These are phyloP conservation scores for Collybia mongolica DNA, from an alignment of 768 basidiomycete genomes.

Conservation along the genomic window DNA sequence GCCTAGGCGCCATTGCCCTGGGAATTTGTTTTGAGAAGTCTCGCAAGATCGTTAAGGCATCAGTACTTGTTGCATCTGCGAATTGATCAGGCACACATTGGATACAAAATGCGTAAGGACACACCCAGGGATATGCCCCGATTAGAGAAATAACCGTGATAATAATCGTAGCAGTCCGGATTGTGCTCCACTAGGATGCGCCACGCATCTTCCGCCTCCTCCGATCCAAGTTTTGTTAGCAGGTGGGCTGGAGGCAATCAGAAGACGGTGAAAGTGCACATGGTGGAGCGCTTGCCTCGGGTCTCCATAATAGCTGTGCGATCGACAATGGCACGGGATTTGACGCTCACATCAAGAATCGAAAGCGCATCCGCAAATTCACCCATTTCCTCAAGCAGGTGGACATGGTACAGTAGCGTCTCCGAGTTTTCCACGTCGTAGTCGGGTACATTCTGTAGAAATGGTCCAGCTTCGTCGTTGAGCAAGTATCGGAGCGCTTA, in stretches of 20 bases:
- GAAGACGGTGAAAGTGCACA: conserved; percentile 1
- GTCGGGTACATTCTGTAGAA: conserved; percentile 63
- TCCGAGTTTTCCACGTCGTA: conserved; percentile 87
- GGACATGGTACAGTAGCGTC: conserved; percentile 74
- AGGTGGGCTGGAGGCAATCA: conserved; percentile 59
- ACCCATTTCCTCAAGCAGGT: conserved; percentile 70
- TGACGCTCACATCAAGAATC: conserved; percentile 63
- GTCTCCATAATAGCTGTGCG: conserved; percentile 64
- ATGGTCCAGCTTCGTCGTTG: neutral
- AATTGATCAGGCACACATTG: conserved; percentile 25
- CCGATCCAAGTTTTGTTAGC: conserved; percentile 60
- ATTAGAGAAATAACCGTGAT: conserved; percentile 66
- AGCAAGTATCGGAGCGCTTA: conserved; percentile 24
- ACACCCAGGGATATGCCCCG: conserved; percentile 67
- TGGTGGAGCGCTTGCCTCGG: conserved; percentile 47
- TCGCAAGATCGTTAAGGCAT: conserved; percentile 56
- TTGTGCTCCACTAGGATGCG: conserved; percentile 80
- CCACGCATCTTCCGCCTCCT: conserved; percentile 83
- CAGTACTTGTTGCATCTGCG: conserved; percentile 46
- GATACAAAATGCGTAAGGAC: conserved; percentile 12
- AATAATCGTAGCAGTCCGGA: conserved; percentile 80
- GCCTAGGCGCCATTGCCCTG: conserved; percentile 65
- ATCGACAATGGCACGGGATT: conserved; percentile 68
- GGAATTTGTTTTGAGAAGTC: conserved; percentile 65
- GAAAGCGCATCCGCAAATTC: conserved; percentile 58